A percentile compares a stretch with the other conserved stretches of the same genome.
Evolutionary conservation across 495 filamentous ascomycete genomes (phyloP).

Genomic region (Trichoderma erinaceum): DNA sequence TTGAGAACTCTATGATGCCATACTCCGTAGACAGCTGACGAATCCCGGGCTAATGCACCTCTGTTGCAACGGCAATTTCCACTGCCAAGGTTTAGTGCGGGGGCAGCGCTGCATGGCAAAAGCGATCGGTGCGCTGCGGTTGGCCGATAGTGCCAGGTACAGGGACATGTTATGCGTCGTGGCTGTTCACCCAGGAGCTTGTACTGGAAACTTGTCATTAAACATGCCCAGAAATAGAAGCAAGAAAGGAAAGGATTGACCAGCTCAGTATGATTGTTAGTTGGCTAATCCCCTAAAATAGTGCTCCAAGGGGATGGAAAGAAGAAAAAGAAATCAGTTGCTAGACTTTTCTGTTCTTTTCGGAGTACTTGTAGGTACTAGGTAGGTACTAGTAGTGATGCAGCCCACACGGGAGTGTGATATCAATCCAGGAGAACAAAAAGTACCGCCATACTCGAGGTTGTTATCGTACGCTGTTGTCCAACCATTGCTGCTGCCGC

Average conservation of each 20-base stretch:
- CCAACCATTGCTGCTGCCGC: too few species aligned
- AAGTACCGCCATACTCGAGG: too few species aligned
- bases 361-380: too few species aligned
- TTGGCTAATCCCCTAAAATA: too few species aligned
- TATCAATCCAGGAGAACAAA: too few species aligned
- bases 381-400: too few species aligned
- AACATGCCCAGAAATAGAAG: too few species aligned
- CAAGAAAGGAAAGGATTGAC: too few species aligned
- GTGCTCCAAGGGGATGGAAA: too few species aligned
- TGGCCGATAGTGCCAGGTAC: not conserved
- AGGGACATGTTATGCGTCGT: not conserved
- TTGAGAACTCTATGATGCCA: not conserved
- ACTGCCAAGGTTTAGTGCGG: not conserved
- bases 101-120: not conserved
- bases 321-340: not conserved
- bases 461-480: too few species aligned
- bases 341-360: not conserved
- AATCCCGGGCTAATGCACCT: not conserved
- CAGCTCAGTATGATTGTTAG: too few species aligned
- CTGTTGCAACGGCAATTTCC: constrained; percentile 8
- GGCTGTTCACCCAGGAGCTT: not conserved
- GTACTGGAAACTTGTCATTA: not conserved
- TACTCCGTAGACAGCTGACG: not conserved
- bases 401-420: too few species aligned
- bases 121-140: not conserved